phyloP scores from a whole-genome alignment of 1,284 basidiomycete genomes.

The Rhodotorula sp. region DNA sequence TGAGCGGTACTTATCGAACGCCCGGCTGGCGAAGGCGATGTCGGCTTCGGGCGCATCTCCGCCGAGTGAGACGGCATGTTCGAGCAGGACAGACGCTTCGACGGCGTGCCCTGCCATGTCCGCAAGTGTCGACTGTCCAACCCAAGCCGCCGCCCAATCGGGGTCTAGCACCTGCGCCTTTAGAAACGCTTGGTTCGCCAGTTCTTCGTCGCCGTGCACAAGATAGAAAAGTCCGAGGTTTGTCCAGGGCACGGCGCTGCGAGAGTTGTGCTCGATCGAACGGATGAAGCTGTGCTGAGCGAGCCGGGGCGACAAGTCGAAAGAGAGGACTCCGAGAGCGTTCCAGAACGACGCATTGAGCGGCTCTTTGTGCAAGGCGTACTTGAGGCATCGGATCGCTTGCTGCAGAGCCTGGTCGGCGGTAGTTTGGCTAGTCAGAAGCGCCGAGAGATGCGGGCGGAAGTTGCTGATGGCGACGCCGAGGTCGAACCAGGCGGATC shows the following conservation, averaged over 20 bases:
- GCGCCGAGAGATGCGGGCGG: constrained; percentile 55
- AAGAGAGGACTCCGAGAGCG: constrained; percentile 71
- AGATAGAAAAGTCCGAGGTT: constrained; percentile 88
- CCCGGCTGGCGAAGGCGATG: constrained; percentile 69
- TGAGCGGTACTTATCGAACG: constrained; percentile 57
- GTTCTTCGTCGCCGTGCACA: constrained; percentile 71
- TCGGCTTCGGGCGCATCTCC: constrained; percentile 71
- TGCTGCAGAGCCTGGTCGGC: constrained; percentile 55
- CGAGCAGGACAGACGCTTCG: constrained; percentile 70
- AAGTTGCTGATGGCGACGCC: constrained; percentile 59
- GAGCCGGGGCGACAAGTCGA: constrained; percentile 64
- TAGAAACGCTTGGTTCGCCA: constrained; percentile 83
- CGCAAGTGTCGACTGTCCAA: constrained; percentile 85
- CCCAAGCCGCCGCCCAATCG: constrained; percentile 86
- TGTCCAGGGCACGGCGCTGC: constrained; percentile 73
- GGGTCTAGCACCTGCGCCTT: constrained; percentile 89
- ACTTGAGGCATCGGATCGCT: constrained; percentile 65
- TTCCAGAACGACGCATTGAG: constrained; percentile 78
- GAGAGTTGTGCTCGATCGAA: constrained; percentile 73
- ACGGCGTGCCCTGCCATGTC: constrained; percentile 62
- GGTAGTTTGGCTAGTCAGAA: constrained; percentile 34
- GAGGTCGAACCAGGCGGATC: constrained; percentile 74
- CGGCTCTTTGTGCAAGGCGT: constrained; percentile 73
- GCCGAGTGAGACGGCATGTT: constrained; percentile 68
- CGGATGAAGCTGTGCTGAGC: constrained; percentile 92